These are phyloP conservation scores for Parachlorella kessleri DNA, from an alignment of 139 green algal genomes.

Conservation along the genomic window DNA sequence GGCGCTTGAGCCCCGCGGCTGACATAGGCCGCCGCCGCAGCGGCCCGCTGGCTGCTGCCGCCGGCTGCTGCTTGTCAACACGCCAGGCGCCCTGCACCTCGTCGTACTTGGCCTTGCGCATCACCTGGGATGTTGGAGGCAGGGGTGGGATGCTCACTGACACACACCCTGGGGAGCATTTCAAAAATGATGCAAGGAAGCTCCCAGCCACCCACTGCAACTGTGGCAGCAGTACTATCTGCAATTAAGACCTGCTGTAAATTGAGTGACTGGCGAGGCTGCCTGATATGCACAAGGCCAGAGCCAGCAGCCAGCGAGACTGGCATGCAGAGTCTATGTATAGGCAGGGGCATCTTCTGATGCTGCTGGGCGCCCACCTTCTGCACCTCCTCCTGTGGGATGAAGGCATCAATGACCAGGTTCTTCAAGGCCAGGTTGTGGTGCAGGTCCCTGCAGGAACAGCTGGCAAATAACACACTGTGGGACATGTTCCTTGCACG, in stretches of 20 bases:
- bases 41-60: not conserved
- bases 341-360: too few relatives aligned
- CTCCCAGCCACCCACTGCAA: too few relatives aligned
- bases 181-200: too few relatives aligned
- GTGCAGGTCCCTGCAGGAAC: constrained; percentile 64
- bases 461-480: too few relatives aligned
- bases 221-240: not conserved
- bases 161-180: too few relatives aligned
- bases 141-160: too few relatives aligned
- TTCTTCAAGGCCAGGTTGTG: constrained; percentile 82
- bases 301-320: too few relatives aligned
- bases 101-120: not conserved
- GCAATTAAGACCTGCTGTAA: not conserved
- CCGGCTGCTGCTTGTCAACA: not conserved
- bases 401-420: constrained; percentile 82
- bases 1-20: not conserved
- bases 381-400: constrained; percentile 69
- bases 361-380: too few relatives aligned
- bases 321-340: too few relatives aligned
- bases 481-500: too few relatives aligned
- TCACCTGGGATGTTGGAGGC: not conserved
- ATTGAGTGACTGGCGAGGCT: too few relatives aligned
- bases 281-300: too few relatives aligned
- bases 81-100: not conserved
- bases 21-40: not conserved